Conservation (phyloP, 1,139 yeast species). For the Tardiomyces depauwii region DNA sequence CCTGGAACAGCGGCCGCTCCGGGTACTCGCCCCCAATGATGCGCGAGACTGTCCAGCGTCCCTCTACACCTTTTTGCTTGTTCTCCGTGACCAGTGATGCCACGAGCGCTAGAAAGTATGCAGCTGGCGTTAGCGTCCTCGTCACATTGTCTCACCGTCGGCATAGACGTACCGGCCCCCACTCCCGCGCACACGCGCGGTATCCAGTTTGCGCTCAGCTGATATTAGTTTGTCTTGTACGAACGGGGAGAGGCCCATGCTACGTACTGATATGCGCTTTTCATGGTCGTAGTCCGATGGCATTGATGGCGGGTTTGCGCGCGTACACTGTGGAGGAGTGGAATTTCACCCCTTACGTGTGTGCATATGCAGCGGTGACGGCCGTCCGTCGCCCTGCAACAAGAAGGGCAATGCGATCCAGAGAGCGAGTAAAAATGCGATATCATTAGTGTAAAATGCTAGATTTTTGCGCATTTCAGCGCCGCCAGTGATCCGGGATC, state of each 20-base stretch:
- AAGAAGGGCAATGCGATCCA: too few relatives aligned
- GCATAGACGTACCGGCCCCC: background rate
- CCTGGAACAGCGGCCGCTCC: constrained; percentile 84
- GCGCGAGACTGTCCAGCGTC: background rate
- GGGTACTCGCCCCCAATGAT: constrained; percentile 89
- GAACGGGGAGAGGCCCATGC: background rate
- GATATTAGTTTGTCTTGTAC: too few relatives aligned
- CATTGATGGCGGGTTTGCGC: background rate
- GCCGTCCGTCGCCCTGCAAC: too few relatives aligned
- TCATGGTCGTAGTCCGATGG: background rate
- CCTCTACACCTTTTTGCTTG: background rate
- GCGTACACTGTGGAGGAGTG: too few relatives aligned
- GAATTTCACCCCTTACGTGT: too few relatives aligned
- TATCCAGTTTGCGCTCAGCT: background rate
- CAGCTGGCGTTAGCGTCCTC: background rate
- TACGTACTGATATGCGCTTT: background rate
- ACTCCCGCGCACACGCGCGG: background rate
- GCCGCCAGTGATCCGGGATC: constrained; percentile 3
- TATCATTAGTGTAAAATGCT: too few relatives aligned
- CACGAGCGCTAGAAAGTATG: background rate
- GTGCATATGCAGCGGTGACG: too few relatives aligned
- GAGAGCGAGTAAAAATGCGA: too few relatives aligned
- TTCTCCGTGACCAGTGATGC: background rate
- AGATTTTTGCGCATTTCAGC: background rate
- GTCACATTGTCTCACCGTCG: too few relatives aligned